Evolutionary conservation across 2,329 filamentous ascomycete species (phyloP).

Genomic region (Apiospora aurea): DNA sequence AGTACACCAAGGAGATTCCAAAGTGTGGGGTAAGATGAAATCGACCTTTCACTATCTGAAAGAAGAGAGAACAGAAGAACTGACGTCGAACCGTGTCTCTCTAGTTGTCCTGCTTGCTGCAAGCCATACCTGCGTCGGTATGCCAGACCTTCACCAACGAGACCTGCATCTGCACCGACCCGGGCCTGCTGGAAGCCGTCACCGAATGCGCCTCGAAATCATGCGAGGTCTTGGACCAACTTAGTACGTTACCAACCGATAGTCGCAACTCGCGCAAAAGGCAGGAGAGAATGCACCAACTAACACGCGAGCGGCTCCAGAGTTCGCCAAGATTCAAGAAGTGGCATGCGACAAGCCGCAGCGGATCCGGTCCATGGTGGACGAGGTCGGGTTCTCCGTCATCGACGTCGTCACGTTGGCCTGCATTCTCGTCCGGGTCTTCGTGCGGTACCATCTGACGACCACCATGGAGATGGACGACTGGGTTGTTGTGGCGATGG

Average conservation of each 20-base stretch:
- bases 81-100: not conserved
- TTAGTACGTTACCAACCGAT: conserved; percentile 19
- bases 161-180: conserved; percentile 35
- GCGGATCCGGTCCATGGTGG: conserved; percentile 21
- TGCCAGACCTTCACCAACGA: conserved; percentile 28
- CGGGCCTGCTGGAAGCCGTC: conserved; percentile 23
- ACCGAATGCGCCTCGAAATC: conserved; percentile 44
- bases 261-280: not conserved
- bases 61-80: not conserved
- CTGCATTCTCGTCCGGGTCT: conserved; percentile 23
- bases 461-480: conserved; percentile 24
- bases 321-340: conserved; percentile 21
- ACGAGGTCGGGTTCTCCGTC: conserved; percentile 22
- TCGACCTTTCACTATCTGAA: not conserved
- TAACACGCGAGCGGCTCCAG: not conserved
- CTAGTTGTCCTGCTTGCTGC: conserved; percentile 25
- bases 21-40: not conserved
- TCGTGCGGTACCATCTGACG: conserved; percentile 18
- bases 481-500: conserved; percentile 18
- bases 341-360: conserved; percentile 26
- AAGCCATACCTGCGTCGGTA: conserved; percentile 24
- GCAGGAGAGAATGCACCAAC: not conserved
- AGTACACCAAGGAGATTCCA: not conserved
- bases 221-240: conserved; percentile 24
- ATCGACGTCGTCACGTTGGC: conserved; percentile 23